Conservation (phyloP, 2,329 filamentous ascomycete species). For the Diplodia scrobiculata region DNA sequence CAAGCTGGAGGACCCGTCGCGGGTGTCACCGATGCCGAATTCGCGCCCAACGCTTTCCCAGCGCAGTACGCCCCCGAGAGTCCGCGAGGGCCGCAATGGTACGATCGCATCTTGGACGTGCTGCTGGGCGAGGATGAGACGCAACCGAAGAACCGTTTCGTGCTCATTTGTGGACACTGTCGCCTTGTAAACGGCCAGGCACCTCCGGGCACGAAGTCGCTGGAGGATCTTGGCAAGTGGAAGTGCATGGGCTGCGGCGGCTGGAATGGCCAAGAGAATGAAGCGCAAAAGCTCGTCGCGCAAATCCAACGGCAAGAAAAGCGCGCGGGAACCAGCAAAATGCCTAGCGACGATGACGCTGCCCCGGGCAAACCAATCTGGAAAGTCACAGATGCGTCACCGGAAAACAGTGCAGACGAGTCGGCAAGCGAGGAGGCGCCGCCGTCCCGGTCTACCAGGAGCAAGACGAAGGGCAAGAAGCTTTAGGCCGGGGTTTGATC, state of each 20-base stretch:
- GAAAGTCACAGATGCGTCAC: slow-evolving; percentile 22
- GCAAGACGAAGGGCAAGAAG: slow-evolving; percentile 48
- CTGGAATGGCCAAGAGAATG: slow-evolving; percentile 79
- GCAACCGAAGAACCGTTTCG: slow-evolving; percentile 84
- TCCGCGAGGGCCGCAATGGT: slow-evolving; percentile 70
- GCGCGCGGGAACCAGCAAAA: background rate
- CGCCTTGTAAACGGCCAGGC: slow-evolving; percentile 93
- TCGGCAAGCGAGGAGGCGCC: slow-evolving; percentile 36
- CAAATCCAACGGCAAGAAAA: slow-evolving; percentile 11
- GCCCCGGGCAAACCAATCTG: slow-evolving; percentile 5
- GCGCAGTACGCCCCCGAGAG: slow-evolving; percentile 47
- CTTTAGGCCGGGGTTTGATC: slow-evolving; percentile 8
- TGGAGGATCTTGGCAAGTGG: slow-evolving; percentile 84
- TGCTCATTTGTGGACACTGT: slow-evolving; percentile 79
- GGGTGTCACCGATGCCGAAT: slow-evolving; percentile 57
- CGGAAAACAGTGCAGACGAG: slow-evolving; percentile 30
- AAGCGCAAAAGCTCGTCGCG: slow-evolving; percentile 68
- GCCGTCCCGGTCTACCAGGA: slow-evolving; percentile 46
- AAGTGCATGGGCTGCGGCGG: slow-evolving; percentile 81
- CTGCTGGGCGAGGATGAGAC: slow-evolving; percentile 95
- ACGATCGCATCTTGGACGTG: slow-evolving; percentile 88
- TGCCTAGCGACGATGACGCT: background rate
- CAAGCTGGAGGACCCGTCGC: background rate
- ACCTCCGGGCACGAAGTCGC: slow-evolving; percentile 75
- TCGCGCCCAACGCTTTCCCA: slow-evolving; percentile 71